Evolutionary conservation across 495 filamentous ascomycete genomes (phyloP).

Genomic region (Penicillium cataractarum): DNA sequence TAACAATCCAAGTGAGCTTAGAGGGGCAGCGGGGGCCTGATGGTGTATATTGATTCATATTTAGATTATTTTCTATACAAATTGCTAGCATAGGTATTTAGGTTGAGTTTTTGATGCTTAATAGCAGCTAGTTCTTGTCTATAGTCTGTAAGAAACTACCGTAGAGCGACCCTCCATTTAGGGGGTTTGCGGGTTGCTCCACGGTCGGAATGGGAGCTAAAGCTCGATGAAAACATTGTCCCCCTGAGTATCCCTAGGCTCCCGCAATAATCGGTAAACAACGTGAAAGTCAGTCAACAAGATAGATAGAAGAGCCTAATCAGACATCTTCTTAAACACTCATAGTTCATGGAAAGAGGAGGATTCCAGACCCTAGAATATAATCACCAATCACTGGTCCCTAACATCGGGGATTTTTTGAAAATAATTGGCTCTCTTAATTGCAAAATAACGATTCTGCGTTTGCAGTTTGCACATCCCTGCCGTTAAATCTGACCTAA

Average conservation of each 20-base stretch:
- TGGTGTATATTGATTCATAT: not conserved
- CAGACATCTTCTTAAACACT: no score
- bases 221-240: not conserved
- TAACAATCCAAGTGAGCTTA: not conserved
- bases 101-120: not conserved
- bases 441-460: not conserved
- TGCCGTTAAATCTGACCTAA: not conserved
- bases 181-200: constrained; percentile 6
- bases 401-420: not conserved
- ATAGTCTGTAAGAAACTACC: not conserved
- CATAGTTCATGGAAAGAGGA: no score
- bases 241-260: constrained; percentile 1
- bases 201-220: constrained; percentile 13
- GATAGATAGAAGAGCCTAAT: no score
- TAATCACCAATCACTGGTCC: not conserved
- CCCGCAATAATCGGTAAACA: not conserved
- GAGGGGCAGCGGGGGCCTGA: not conserved
- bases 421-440: not conserved
- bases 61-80: not conserved
- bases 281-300: not conserved
- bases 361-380: not conserved
- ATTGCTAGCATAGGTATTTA: not conserved
- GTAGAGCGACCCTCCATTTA: not conserved
- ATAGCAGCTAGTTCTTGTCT: not conserved
- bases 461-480: constrained; percentile 2